Evolutionary conservation across 2,329 filamentous ascomycete species (phyloP).

Genomic region (Graphiopsis chlorocephala): DNA sequence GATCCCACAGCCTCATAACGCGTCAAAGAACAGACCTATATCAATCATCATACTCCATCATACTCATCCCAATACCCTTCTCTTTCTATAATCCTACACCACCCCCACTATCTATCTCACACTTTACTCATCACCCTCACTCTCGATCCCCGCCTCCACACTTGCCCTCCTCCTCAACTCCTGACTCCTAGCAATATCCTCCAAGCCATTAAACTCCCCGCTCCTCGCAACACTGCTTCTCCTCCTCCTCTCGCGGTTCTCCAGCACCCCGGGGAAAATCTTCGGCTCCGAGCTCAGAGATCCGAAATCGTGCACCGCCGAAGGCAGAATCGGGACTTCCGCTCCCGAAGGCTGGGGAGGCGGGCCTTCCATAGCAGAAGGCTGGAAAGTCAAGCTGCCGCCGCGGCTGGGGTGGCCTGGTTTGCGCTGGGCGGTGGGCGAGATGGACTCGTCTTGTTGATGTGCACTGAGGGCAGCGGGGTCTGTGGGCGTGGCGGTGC

Average conservation of each 20-base stretch:
- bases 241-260: slow-evolving; percentile 37
- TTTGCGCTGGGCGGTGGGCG: slow-evolving; percentile 12
- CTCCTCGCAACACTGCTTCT: slow-evolving; percentile 11
- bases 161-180: slow-evolving; percentile 14
- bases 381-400: slow-evolving; percentile 8
- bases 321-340: slow-evolving; percentile 37
- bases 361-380: neutral
- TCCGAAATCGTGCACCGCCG: slow-evolving; percentile 35
- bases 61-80: neutral
- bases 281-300: slow-evolving; percentile 57
- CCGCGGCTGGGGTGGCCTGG: slow-evolving; percentile 18
- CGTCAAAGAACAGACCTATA: neutral
- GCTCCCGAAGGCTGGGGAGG: slow-evolving; percentile 30
- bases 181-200: slow-evolving; percentile 1
- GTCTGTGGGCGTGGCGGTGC: slow-evolving; percentile 29
- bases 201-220: neutral
- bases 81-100: neutral
- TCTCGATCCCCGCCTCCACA: slow-evolving; percentile 16
- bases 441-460: slow-evolving; percentile 23
- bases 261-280: slow-evolving; percentile 70
- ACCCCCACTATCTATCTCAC: neutral
- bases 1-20: neutral
- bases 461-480: slow-evolving; percentile 24
- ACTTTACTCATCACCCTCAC: slow-evolving; percentile 17
- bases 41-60: too few species aligned